phyloP scores from a whole-genome alignment of 2,329 filamentous ascomycete species.

The Zymoseptoria brevis region DNA sequence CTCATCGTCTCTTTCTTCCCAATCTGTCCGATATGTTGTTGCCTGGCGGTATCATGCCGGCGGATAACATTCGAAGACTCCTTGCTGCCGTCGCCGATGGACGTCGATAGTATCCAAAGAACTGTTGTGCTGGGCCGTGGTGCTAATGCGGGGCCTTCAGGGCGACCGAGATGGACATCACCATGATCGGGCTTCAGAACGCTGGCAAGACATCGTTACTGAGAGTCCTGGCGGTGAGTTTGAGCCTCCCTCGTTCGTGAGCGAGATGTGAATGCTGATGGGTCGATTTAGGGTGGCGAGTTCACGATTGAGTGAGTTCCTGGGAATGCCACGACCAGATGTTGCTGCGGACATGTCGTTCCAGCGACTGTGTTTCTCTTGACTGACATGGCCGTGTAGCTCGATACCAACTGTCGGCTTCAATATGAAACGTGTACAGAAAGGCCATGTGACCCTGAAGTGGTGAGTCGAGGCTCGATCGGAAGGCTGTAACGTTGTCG shows the following conservation, averaged over 20 bases:
- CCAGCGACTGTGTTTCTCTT: background rate
- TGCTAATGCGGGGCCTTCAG: constrained; percentile 40
- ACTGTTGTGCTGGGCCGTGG: background rate
- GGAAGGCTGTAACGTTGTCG: background rate
- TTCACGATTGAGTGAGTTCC: constrained; percentile 84
- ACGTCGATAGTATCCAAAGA: constrained; percentile 13
- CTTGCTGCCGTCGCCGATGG: background rate
- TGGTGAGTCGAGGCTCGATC: constrained; percentile 49
- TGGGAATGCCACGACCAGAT: constrained; percentile 33
- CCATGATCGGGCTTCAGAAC: constrained; percentile 97
- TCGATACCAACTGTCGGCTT: constrained; percentile 98
- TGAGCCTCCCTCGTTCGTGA: constrained; percentile 6
- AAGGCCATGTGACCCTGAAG: constrained; percentile 95
- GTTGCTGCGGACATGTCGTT: background rate
- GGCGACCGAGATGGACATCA: constrained; percentile 99
- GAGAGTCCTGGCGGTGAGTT: constrained; percentile 83
- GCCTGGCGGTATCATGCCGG: constrained; percentile 7
- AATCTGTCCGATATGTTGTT: constrained; percentile 7
- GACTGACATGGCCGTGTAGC: constrained; percentile 43
- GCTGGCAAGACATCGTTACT: constrained; percentile 95
- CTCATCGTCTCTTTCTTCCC: constrained; percentile 3
- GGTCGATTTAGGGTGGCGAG: constrained; percentile 69
- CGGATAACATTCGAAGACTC: background rate
- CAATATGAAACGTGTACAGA: constrained; percentile 97
- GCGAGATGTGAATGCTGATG: constrained; percentile 29